Percentiles rank a stretch among this genome's conserved stretches.
Conservation (phyloP, 345 rosid genomes). For the Pugionium cornutum region DNA sequence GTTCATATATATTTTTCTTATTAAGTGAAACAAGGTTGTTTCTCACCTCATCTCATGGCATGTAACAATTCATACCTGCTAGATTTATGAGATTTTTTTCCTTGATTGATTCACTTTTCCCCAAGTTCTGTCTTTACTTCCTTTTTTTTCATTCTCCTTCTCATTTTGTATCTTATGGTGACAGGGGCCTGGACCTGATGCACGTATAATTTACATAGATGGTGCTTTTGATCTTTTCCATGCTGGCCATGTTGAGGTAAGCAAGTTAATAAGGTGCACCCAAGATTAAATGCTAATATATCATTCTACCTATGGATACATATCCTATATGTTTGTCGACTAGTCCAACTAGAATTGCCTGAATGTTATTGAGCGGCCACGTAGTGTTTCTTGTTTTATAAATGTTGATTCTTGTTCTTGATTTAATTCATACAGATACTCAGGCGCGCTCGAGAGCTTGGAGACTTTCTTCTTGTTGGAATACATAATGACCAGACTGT, state of each 20-base stretch:
- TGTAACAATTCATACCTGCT: conserved; percentile 3
- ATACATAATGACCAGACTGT: conserved; percentile 81
- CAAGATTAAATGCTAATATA: neutral
- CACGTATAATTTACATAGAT: conserved; percentile 82
- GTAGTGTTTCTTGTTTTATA: neutral
- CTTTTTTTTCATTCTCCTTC: neutral
- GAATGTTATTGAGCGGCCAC: neutral
- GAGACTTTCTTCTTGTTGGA: conserved; percentile 93
- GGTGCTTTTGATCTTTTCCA: conserved; percentile 99
- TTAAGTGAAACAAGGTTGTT: conserved; percentile 7
- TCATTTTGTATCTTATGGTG: conserved; percentile 25
- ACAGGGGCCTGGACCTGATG: conserved; percentile 90
- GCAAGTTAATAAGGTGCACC: conserved; percentile 14
- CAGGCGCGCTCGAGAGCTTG: conserved; percentile 83
- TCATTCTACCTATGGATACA: neutral
- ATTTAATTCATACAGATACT: conserved; percentile 57
- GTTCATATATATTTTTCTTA: conserved; percentile 13
- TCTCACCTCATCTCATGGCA: conserved; percentile 1
- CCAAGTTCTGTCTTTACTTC: neutral
- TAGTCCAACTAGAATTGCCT: conserved; percentile 2
- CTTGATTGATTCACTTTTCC: conserved; percentile 13
- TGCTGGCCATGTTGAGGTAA: conserved; percentile 99
- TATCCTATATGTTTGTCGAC: conserved; percentile 3
- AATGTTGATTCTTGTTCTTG: conserved; percentile 12
- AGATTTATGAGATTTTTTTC: conserved; percentile 8